Evolutionary conservation across 768 basidiomycete species (phyloP), one percentile per base, ranked within the genome.

Genomic region (Pleurotus citrinopileatus): DNA sequence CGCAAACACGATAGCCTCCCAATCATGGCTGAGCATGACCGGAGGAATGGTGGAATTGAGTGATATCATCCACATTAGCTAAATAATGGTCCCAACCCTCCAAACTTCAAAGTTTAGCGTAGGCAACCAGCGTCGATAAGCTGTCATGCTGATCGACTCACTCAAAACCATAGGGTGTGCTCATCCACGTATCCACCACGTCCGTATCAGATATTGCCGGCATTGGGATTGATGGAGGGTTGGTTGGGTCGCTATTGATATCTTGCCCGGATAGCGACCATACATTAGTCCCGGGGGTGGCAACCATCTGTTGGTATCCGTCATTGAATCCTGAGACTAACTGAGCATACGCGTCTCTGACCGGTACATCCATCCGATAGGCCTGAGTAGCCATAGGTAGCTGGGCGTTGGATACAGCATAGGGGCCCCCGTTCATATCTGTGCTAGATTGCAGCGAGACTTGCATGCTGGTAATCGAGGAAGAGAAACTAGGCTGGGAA

Each of bases 161-260:
- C 86, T 82, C 82, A 52, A 83, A 84, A 17, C 77, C 75, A 13
- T 74, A 73, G 10, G 83, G 83, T 22, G 83, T 81, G 47, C 70
- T 73, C 9, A 81, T 81, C 85, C 84, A 87, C 78, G 85, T 81
- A 12, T 73, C 72, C 59, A 84, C 73, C 40, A 77, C 77, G 52
- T 80, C 79, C 52, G 70, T 66, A 57, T 84, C 77, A 63, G 76
- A 66, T 27, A 67, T 53, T 15, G 66, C 64, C 32, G 64, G 60
- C 26, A 65, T 59, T 48, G 47, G 58, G 2, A 53, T 65, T 57
- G 55, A 45, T 25, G 37, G 61, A 53, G 68, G 59, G 27, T 57
- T 19, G 10, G 15, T 36, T 15, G 13, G n/a, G 43, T 3, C 12
- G 27, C 20, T 25, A 1, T 15, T 36, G 9, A 40, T 40, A 3